Base-by-base conservation (phyloP, 352 stramenopile genomes). In the Blastocystis sp. region DNA sequence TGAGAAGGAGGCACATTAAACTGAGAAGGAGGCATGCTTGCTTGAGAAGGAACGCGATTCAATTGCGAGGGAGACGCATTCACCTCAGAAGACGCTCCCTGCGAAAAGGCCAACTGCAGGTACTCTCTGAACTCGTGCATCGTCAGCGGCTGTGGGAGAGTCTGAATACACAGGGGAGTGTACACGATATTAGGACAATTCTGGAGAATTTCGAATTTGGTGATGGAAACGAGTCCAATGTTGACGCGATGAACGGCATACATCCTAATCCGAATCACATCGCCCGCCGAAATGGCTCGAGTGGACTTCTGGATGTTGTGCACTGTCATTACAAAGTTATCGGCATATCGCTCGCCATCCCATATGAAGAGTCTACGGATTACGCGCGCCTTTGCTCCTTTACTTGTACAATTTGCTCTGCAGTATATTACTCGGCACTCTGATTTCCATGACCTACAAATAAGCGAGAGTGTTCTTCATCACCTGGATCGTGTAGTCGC, bases 281-380 rank as follows among this genome's bases (percentile, higher is more conserved):
- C 55, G 1, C 74, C 74, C n/a, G 55, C 74, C 9, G 21, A 3
- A 16, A 67, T 33, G 2, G 2, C 45, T 6, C 9, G 45, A 55
- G 9, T 55, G 9, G 45, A 6, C 45, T 55, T 55, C 45, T 55
- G 45, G 50, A 10, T 16, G 10, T 6, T 51, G 51, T 50, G 35
- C 21, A 50, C 41, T 16, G 16, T 41, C 55, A 69, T 59, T 51
- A 85, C 35, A 69, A 85, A 85, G 2, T 26, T 45, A 31, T 62
- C 19, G 6, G 45, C 50, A 63, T 69, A 85, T 10, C 24, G n/a
- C n/a, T 67, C 60, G 21, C 74, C 74, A 35, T 85, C 74, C 74
- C 74, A 85, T n/a, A 85, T 3, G 39, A 85, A 85, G 29, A 85
- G 61, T 21, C 74, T 85, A 69, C 6, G 1, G 33, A 85, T 69